Evolutionary conservation across 306 rosid species (phyloP).

Genomic region (Alnus glutinosa): DNA sequence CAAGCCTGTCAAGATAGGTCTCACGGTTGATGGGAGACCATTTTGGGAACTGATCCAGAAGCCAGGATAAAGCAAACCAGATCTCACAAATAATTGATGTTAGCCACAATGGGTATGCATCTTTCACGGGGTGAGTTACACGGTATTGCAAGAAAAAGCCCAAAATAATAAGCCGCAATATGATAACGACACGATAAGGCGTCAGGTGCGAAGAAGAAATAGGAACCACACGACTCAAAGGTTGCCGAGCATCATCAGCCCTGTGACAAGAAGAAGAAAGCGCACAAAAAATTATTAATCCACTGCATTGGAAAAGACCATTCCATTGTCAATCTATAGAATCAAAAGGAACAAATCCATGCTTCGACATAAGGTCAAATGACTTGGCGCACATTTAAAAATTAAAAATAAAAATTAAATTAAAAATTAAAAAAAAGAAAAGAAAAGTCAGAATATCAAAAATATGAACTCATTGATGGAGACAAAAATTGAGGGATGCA

Average conservation of each 20-base stretch:
- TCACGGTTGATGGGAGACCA: slow-evolving; percentile 95
- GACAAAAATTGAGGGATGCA: not conserved
- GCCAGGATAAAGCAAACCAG: slow-evolving; percentile 98
- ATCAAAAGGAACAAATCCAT: not conserved
- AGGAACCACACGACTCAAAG: slow-evolving; percentile 93
- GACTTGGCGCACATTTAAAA: not conserved
- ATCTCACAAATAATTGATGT: slow-evolving; percentile 98
- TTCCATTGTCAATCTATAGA: slow-evolving; percentile 4
- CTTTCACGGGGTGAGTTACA: slow-evolving; percentile 90
- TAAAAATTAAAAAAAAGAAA: too few species aligned
- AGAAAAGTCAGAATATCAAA: not conserved
- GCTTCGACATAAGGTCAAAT: not conserved
- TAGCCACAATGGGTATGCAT: slow-evolving; percentile 91
- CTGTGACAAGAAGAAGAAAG: slow-evolving; percentile 40
- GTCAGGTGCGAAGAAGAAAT: slow-evolving; percentile 84
- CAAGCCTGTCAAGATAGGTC: slow-evolving; percentile 90
- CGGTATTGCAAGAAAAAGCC: slow-evolving; percentile 97
- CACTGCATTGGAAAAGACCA: slow-evolving; percentile 5
- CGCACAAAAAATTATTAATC: slow-evolving; percentile 9
- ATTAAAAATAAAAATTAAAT: too few species aligned
- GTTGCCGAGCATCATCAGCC: slow-evolving; percentile 97
- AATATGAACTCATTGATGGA: not conserved
- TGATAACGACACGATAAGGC: slow-evolving; percentile 88
- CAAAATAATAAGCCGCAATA: slow-evolving; percentile 91
- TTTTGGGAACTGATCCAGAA: slow-evolving; percentile 98